Evolutionary conservation across 768 basidiomycete genomes (phyloP).

Genomic region (Sistotremastrum suecicum): DNA sequence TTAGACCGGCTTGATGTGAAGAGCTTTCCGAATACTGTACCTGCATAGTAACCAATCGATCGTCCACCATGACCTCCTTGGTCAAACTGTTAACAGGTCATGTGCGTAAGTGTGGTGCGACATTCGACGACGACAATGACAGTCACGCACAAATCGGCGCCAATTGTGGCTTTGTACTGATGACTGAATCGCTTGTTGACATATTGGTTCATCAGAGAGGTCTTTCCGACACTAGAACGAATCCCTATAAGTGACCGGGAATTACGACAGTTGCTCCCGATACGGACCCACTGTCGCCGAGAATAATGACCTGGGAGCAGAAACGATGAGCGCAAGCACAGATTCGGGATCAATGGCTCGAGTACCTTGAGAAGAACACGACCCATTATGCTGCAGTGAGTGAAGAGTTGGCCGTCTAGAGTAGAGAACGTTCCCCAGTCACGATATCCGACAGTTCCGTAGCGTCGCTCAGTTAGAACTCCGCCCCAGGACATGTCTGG

Average conservation of each 20-base stretch:
- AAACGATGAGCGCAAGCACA: conserved; percentile 6
- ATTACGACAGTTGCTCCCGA: no score
- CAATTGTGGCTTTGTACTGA: conserved; percentile 99
- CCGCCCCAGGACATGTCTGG: conserved; percentile 47
- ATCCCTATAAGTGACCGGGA: conserved; percentile 2
- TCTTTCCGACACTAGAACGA: conserved; percentile 79
- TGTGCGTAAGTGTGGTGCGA: conserved; percentile 10
- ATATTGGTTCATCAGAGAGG: conserved; percentile 99
- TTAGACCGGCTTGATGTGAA: not conserved
- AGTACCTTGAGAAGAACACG: conserved; percentile 75
- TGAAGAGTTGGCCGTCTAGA: conserved; percentile 11
- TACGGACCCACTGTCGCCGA: conserved; percentile 90
- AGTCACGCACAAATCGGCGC: conserved; percentile 78
- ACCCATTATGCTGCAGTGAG: conserved; percentile 38
- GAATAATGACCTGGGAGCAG: conserved; percentile 77
- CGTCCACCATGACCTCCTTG: conserved; percentile 98
- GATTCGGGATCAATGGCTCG: not conserved
- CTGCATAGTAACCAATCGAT: conserved; percentile 98
- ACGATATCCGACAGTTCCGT: conserved; percentile 1
- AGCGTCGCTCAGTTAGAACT: conserved; percentile 10
- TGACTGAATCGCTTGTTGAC: conserved; percentile 99
- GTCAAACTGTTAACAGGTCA: conserved; percentile 51
- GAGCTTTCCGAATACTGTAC: conserved; percentile 23
- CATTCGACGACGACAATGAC: conserved; percentile 4
- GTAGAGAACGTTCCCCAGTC: conserved; percentile 10